Percentiles rank a stretch among this genome's conserved stretches.
Evolutionary conservation across 805 yeast species (phyloP).

Genomic region (Scheffersomyces coipomensis): DNA sequence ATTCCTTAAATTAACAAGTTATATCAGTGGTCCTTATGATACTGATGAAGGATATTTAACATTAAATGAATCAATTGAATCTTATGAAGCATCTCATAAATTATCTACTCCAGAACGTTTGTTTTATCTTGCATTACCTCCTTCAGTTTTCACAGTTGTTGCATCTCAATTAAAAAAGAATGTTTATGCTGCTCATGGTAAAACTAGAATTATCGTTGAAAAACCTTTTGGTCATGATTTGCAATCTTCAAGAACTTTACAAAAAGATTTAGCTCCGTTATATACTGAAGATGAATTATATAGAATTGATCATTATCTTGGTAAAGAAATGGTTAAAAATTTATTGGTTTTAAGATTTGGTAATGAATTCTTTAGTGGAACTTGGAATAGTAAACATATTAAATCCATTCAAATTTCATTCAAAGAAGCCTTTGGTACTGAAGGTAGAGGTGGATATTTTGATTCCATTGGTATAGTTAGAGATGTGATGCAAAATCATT

Average conservation of each 20-base stretch:
- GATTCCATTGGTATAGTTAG: constrained; percentile 93
- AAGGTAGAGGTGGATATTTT: constrained; percentile 98
- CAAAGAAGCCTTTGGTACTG: constrained; percentile 98
- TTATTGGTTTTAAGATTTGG: constrained; percentile 86
- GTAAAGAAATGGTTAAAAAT: constrained; percentile 98
- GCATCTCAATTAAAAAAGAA: constrained; percentile 68
- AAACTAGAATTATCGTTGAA: constrained; percentile 82
- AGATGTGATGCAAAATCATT: constrained; percentile 98
- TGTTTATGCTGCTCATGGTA: constrained; percentile 65
- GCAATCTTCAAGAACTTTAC: constrained; percentile 72
- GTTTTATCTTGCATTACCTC: constrained; percentile 93
- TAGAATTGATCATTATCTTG: constrained; percentile 96
- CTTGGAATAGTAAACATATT: constrained; percentile 83
- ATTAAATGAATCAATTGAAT: constrained; percentile 54
- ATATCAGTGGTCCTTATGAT: constrained; percentile 81
- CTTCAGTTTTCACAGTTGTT: constrained; percentile 82
- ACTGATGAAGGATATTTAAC: constrained; percentile 66
- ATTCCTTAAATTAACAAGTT: constrained; percentile 65
- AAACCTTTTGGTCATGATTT: constrained; percentile 97
- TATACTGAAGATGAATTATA: constrained; percentile 89
- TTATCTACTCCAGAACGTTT: constrained; percentile 67
- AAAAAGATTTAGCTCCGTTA: constrained; percentile 73
- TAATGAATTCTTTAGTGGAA: constrained; percentile 81
- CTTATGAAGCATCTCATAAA: constrained; percentile 51
- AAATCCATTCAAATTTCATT: constrained; percentile 83